phyloP scores from a whole-genome alignment of 2,329 filamentous ascomycete species.

The Fusarium tricinctum region DNA sequence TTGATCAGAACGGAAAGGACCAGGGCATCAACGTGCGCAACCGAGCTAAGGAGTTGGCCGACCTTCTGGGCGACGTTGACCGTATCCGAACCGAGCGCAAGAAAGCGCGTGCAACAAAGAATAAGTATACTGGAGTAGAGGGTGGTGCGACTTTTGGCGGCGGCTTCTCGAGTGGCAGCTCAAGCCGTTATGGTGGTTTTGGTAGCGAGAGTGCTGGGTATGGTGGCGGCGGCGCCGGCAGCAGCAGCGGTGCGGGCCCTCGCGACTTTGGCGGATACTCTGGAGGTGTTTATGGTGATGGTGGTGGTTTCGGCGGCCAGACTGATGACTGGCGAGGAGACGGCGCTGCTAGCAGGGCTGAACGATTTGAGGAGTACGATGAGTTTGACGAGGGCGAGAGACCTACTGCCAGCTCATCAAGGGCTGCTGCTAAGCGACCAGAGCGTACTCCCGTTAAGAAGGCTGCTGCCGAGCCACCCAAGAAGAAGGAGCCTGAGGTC shows the following conservation, averaged over 20 bases:
- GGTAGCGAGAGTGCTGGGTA: constrained; percentile 86
- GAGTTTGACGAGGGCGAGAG: constrained; percentile 85
- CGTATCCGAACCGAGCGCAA: constrained; percentile 85
- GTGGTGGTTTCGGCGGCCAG: constrained; percentile 90
- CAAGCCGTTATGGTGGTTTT: constrained; percentile 86
- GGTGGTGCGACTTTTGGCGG: constrained; percentile 77
- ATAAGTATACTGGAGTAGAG: constrained; percentile 96
- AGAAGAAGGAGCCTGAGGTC: constrained; percentile 88
- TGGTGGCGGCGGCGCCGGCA: constrained; percentile 55
- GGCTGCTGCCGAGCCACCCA: constrained; percentile 72
- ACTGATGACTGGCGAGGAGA: constrained; percentile 76
- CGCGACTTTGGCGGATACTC: constrained; percentile 71
- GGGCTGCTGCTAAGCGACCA: constrained; percentile 53
- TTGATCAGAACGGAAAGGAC: constrained; percentile 96
- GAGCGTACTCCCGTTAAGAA: constrained; percentile 56
- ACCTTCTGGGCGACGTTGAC: constrained; percentile 93
- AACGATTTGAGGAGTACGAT: constrained; percentile 96
- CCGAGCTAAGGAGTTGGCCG: constrained; percentile 93
- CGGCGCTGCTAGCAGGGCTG: constrained; percentile 67
- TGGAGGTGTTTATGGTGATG: constrained; percentile 91
- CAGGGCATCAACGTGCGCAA: constrained; percentile 98
- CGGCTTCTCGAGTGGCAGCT: constrained; percentile 65
- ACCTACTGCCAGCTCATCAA: constrained; percentile 63
- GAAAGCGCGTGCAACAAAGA: constrained; percentile 89
- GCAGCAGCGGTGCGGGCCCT: constrained; percentile 40